phyloP scores from a whole-genome alignment of 805 yeast genomes.

The Scheffersomyces spartinae region DNA sequence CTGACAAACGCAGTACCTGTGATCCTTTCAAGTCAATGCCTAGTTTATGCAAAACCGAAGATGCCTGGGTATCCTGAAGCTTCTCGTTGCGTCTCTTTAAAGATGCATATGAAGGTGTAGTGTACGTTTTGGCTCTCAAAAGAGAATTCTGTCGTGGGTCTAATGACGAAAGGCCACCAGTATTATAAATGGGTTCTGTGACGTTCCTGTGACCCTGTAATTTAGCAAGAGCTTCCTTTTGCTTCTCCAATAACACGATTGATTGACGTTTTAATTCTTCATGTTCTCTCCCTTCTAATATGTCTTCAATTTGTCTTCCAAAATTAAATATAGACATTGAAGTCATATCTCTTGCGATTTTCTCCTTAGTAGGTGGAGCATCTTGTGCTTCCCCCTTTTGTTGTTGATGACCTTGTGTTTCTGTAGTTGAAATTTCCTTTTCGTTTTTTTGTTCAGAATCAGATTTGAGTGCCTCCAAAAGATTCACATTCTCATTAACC shows the following conservation, averaged over 20 bases:
- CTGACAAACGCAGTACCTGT: slow-evolving; percentile 2
- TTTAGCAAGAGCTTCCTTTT: slow-evolving; percentile 2
- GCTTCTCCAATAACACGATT: slow-evolving; percentile 1
- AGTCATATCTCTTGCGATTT: no score
- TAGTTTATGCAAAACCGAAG: slow-evolving; percentile 22
- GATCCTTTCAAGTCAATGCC: slow-evolving; percentile 20
- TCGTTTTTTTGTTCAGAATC: no score
- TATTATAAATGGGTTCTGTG: slow-evolving; percentile 12
- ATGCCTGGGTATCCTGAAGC: slow-evolving; percentile 15
- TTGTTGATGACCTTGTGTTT: no score
- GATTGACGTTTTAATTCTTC: slow-evolving; percentile 1
- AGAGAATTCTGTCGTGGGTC: slow-evolving; percentile 26
- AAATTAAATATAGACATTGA: no score
- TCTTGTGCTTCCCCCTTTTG: no score
- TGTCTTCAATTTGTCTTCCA: no score
- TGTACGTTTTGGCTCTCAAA: slow-evolving; percentile 25
- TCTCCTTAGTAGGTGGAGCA: no score
- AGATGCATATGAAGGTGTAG: slow-evolving; percentile 13
- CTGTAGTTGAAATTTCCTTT: no score
- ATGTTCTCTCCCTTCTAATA: slow-evolving; percentile 2
- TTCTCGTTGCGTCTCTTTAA: no score
- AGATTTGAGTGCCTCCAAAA: no score
- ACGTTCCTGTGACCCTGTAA: slow-evolving; percentile 5
- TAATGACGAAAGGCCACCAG: slow-evolving; percentile 12
- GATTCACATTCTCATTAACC: no score